These are phyloP conservation scores for Monosporascus sp. DNA, from an alignment of 2,329 filamentous ascomycete species.

Conservation along the genomic window DNA sequence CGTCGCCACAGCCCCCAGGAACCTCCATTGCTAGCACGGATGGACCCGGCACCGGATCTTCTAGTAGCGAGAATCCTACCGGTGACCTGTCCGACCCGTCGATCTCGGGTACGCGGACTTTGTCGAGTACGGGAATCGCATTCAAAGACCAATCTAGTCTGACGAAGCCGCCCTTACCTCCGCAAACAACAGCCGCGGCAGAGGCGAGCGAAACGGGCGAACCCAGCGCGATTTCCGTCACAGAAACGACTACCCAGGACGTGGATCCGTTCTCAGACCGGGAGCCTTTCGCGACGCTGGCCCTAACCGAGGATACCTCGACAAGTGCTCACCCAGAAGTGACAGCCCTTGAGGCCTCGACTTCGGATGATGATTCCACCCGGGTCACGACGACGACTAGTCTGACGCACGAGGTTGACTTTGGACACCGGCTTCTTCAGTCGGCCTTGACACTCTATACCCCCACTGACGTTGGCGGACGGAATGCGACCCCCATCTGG, in stretches of 20 bases:
- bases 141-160: no score
- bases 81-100: no score
- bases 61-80: no score
- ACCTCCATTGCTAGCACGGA: no score
- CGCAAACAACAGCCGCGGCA: not conserved
- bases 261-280: not conserved
- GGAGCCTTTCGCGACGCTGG: not conserved
- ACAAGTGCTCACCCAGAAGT: not conserved
- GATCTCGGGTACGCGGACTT: no score
- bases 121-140: no score
- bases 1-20: no score
- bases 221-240: not conserved
- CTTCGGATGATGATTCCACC: not conserved
- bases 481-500: slow-evolving; percentile 9
- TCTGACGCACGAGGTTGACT: not conserved
- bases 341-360: not conserved
- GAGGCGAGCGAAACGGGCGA: not conserved
- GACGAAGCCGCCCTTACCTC: not conserved
- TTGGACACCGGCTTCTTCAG: not conserved
- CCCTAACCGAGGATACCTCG: not conserved
- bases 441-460: slow-evolving; percentile 4
- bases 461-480: not conserved
- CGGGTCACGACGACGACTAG: no score
- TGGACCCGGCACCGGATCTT: no score
- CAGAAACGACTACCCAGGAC: not conserved